These are phyloP conservation scores for Miamiensis avidus DNA, from an alignment of 169 alveolate species.

Conservation along the genomic window DNA sequence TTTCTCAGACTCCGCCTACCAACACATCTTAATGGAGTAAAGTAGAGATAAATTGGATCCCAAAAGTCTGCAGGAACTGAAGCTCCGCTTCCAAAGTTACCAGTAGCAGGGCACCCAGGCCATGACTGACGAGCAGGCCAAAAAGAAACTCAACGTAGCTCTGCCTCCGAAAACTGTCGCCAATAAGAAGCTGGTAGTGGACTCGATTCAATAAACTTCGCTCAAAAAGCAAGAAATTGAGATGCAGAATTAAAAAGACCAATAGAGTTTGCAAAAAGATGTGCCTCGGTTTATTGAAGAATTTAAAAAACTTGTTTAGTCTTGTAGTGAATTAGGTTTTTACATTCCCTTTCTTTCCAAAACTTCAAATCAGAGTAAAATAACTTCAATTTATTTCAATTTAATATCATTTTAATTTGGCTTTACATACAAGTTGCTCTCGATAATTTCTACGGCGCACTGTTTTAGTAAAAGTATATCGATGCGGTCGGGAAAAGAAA, in stretches of 20 bases:
- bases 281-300: neutral
- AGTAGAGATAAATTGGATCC: neutral
- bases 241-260: neutral
- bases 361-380: neutral
- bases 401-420: too few species aligned
- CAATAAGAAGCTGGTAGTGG: too few species aligned
- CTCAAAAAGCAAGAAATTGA: neutral
- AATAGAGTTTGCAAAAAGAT: neutral
- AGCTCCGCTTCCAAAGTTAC: too few species aligned
- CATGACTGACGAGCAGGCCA: neutral
- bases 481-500: neutral
- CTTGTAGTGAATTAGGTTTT: neutral
- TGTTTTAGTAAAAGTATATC: neutral
- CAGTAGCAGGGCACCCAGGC: neutral
- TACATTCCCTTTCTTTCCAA: neutral
- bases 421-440: too few species aligned
- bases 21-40: neutral
- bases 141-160: neutral
- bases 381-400: too few species aligned
- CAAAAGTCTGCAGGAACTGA: neutral
- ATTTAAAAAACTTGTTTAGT: neutral
- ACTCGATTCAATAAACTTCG: too few species aligned
- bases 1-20: too few species aligned
- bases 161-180: too few species aligned
- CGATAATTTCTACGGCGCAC: neutral